Evolutionary conservation across 2,329 filamentous ascomycete genomes (phyloP), one percentile per base, ranked within the genome.

Genomic region (Pseudogymnoascus sp.): DNA sequence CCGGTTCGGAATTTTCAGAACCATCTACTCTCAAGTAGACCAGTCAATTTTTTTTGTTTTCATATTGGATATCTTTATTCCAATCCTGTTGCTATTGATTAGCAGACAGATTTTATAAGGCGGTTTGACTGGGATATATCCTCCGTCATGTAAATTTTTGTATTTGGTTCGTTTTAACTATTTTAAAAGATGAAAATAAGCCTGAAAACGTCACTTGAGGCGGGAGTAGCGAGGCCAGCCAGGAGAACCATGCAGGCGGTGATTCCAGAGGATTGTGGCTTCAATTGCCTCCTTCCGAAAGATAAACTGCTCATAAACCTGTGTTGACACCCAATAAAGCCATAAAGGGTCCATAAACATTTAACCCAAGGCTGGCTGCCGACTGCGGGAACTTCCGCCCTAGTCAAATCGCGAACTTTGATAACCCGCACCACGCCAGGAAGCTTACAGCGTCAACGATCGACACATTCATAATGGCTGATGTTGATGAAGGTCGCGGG

Each of bases 401-500:
- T 52, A 52, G 45, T 52, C 25, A 52, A 52, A 52, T 52, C 45
- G 45, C 45, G 45, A 52, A n/a, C 45, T 52, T 52, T 52, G 45
- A 52, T 52, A 52, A 52, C 25, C 45, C 45, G 25, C 45, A 52
- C 45, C 45, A 52, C 45, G 45, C 23, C 45, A 52, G 45, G 25
- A 52, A 52, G 45, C 45, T 52, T 30, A 12, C 25, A 30, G 45
- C 45, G 25, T 52, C 45, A 52, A 52, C 45, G 45, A 52, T 52
- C 45, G 45, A 52, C 45, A 52, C n/a, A 30, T 30, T 52, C 45
- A 52, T 5, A 52, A 97, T 97, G 92, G 90, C 92, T 70, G 92
- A 96, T 76, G 83, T 81, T 66, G 90, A 89, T 73, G 89, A 92
- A 73, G 85, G 87, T 68, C 80, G 84, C 63, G 75, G 80, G 60